Percentiles rank a stretch among this genome's conserved stretches.
These are phyloP conservation scores for Cardamine chenopodiifolia DNA, from an alignment of 345 rosid genomes.

Conservation along the genomic window DNA sequence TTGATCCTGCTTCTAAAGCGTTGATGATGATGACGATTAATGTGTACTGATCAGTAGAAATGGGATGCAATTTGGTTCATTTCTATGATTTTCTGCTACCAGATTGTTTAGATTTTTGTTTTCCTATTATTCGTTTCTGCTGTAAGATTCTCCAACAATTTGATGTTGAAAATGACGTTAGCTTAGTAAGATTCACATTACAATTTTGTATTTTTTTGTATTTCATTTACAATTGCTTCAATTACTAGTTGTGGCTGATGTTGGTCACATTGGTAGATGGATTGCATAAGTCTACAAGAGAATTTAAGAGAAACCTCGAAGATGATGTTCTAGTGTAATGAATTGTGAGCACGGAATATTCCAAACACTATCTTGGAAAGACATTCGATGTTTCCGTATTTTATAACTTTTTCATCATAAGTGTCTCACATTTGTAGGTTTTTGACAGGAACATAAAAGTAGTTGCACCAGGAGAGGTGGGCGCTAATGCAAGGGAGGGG, in stretches of 20 bases:
- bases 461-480: conserved; percentile 43
- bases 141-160: background rate
- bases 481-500: conserved; percentile 47
- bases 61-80: conserved; percentile 22
- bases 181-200: conserved; percentile 12
- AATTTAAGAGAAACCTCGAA: background rate
- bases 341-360: conserved; percentile 7
- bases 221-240: conserved; percentile 1
- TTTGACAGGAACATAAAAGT: conserved; percentile 65
- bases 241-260: conserved; percentile 3
- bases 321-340: conserved; percentile 1
- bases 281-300: background rate
- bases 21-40: conserved; percentile 11
- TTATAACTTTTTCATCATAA: background rate
- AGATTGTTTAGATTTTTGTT: background rate
- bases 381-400: conserved; percentile 2
- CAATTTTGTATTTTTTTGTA: background rate
- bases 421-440: conserved; percentile 36
- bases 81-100: too few species aligned
- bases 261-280: conserved; percentile 13
- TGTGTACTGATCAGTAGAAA: conserved; percentile 24
- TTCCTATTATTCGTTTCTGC: background rate
- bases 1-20: conserved; percentile 1
- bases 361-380: conserved; percentile 2
- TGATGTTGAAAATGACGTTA: conserved; percentile 9